Base-by-base conservation (phyloP, 1,139 yeast species). In the Sporopachydermia cereana region DNA sequence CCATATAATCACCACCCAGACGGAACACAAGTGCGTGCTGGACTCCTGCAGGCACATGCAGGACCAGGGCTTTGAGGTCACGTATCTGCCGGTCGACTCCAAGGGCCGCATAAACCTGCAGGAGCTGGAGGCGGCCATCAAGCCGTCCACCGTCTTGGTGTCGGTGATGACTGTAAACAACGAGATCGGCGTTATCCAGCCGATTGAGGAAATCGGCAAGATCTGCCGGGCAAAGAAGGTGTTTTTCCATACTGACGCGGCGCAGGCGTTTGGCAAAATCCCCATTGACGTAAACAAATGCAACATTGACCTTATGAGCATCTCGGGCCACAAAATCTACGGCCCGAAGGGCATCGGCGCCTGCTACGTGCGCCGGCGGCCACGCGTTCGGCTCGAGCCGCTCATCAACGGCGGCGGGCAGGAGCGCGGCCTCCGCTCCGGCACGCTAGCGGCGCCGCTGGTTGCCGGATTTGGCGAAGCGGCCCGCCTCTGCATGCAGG, bases 281-380 rank as follows among this genome's bases (percentile, higher is more conserved):
- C 86, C 88, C 45, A 68, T 91, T 47, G 96, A 91, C 59, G 99
- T 91, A 50, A 88, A 93, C 67, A 85, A 81, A 55, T 77, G 81
- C 82, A 88, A 91, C 61, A 84, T 91, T 57, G 99, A 91, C 64
- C 68, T 89, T 53, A 71, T 93, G 79, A 86, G 96, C 20, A 84
- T 91, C 50, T 85, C 96, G 0, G 89, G 95, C 2, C 99, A 91
- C 68, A 91, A 91, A 68, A 82, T 93, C 49, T 91, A 93, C 63
- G 99, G 98, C 3, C 99, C 99, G 53, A 91, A 82, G 76, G 99
- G 99, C 51, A 76, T 88, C 52, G 99, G 99, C 57, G 99, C 98
- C 16, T 72, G 89, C 56, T 91, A 76, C 60, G 91, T 93, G 36
- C 80, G 98, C 67, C 84, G 99, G 74, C 79, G 98, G 66, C 99